These are phyloP conservation scores for Chaetomium fimeti DNA, from an alignment of 495 filamentous ascomycete species.

Conservation along the genomic window DNA sequence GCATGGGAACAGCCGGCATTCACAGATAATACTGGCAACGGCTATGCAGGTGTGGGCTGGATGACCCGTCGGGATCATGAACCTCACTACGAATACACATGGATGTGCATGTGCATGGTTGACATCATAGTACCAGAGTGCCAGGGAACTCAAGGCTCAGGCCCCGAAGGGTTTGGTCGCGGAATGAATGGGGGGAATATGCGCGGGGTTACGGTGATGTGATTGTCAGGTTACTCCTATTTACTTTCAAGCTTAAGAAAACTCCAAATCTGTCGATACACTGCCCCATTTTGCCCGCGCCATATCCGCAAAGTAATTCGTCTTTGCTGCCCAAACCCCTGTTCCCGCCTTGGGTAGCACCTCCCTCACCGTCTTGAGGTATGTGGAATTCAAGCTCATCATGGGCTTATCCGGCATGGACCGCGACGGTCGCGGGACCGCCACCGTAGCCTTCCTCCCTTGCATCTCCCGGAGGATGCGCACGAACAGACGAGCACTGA, in stretches of 20 bases:
- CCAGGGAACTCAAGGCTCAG: no score
- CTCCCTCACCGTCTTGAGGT: slow-evolving; percentile 13
- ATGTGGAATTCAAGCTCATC: slow-evolving; percentile 16
- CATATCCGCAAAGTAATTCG: slow-evolving; percentile 19
- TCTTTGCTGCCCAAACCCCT: slow-evolving; percentile 17
- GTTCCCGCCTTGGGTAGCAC: slow-evolving; percentile 16
- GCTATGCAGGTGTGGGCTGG: background rate
- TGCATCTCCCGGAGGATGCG: slow-evolving; percentile 8
- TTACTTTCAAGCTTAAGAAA: background rate
- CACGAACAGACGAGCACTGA: slow-evolving; percentile 11
- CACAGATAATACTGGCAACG: no score
- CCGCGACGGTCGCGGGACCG: slow-evolving; percentile 6
- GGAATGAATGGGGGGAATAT: no score
- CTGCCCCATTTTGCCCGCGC: slow-evolving; percentile 17
- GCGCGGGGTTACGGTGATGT: background rate
- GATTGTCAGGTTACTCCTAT: background rate
- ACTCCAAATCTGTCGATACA: slow-evolving; percentile 10
- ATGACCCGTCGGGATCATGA: background rate
- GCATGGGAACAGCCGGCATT: background rate
- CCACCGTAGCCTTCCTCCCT: background rate
- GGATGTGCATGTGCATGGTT: no score
- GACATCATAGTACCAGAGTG: no score
- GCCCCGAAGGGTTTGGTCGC: no score
- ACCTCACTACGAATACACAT: background rate
- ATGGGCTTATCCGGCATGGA: slow-evolving; percentile 14